These are phyloP conservation scores for Periconia sp. DNA, from an alignment of 2,329 filamentous ascomycete species.

Conservation along the genomic window DNA sequence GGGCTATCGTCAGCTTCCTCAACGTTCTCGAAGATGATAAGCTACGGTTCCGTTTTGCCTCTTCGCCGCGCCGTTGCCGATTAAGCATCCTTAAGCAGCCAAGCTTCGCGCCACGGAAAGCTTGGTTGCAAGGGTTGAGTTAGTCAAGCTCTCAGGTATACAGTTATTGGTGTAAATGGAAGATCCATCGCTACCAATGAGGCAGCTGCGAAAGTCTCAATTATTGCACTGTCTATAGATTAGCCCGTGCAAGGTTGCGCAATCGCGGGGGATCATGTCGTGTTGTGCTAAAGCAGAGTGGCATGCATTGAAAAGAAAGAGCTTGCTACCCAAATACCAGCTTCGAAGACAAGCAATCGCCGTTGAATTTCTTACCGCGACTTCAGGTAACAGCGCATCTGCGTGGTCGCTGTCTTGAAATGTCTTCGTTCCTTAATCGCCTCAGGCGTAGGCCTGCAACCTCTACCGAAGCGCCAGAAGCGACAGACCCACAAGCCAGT, in stretches of 20 bases:
- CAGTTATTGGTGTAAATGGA: background rate
- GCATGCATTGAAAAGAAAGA: no score
- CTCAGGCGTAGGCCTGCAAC: constrained; percentile 3
- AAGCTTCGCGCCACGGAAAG: constrained; percentile 2
- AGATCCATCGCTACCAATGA: constrained; percentile 5
- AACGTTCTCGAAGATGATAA: background rate
- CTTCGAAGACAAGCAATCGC: no score
- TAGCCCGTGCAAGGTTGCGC: constrained; percentile 14
- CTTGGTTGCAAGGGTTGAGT: background rate
- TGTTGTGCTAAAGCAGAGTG: background rate
- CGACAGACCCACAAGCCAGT: background rate
- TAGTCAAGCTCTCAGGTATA: background rate
- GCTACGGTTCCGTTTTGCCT: background rate
- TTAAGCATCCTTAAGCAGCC: background rate
- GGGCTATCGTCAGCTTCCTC: background rate
- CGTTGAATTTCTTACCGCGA: no score
- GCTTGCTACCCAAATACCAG: no score
- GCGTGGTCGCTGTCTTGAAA: constrained; percentile 1
- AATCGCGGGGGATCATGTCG: constrained; percentile 18
- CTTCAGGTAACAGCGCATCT: no score
- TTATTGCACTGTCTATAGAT: constrained; percentile 8
- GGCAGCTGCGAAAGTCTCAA: constrained; percentile 20
- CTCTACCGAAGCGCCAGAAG: background rate
- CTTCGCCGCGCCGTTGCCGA: no score
- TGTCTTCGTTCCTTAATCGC: constrained; percentile 11